Evolutionary conservation across 2,329 filamentous ascomycete genomes (phyloP).

Genomic region (Xylaria multiplex): DNA sequence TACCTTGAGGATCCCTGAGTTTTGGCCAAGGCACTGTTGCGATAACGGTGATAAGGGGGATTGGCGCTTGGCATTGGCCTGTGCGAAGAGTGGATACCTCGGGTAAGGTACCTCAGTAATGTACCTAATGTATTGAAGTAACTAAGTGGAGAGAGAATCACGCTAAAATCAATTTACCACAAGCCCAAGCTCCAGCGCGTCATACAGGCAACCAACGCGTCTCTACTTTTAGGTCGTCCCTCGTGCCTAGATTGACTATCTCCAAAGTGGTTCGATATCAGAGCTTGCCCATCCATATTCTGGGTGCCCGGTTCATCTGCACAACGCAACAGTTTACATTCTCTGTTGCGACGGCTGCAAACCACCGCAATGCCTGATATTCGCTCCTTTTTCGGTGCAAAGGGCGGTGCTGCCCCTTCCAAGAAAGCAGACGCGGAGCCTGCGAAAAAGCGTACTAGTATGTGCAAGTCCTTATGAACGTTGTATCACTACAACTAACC

Average conservation of each 20-base stretch:
- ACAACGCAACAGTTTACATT: constrained; percentile 5
- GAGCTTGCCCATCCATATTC: constrained; percentile 19
- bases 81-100: too few species aligned
- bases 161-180: too few species aligned
- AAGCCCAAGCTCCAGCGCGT: constrained; percentile 29
- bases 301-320: constrained; percentile 9
- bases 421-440: constrained; percentile 59
- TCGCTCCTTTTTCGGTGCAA: constrained; percentile 87
- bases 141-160: too few species aligned
- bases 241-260: neutral
- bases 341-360: neutral
- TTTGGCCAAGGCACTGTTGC: neutral
- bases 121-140: too few species aligned
- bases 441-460: constrained; percentile 60
- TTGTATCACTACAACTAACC: constrained; percentile 13
- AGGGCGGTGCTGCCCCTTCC: constrained; percentile 65
- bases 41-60: constrained; percentile 12
- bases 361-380: constrained; percentile 81
- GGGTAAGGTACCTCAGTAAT: too few species aligned
- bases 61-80: constrained; percentile 5
- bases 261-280: constrained; percentile 1
- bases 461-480: constrained; percentile 39
- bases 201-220: constrained; percentile 37
- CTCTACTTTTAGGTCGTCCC: constrained; percentile 10
- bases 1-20: neutral